Base-by-base conservation (phyloP, 1,284 basidiomycete species). In the Porodaedalea pini region DNA sequence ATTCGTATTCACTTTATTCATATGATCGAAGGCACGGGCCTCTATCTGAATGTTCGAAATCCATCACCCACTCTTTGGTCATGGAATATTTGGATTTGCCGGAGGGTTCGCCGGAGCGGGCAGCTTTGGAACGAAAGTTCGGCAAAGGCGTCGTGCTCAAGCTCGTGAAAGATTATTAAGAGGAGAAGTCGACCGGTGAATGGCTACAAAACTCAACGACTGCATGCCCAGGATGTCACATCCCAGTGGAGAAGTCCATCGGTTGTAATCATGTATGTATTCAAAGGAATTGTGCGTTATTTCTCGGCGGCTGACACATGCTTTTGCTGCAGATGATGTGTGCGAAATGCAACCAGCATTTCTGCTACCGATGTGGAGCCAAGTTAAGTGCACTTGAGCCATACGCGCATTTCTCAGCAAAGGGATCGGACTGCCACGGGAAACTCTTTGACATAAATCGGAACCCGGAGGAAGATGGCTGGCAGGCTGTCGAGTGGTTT, bases 231-330 rank as follows among this genome's bases (percentile, higher is more conserved):
- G 79, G 79, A 13, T 92, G 90, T 69, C 64, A 74, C 4, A 74
- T 88, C 11, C 73, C 77, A 58, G 82, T 91, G n/a, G 83, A 92
- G 70, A 91, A 92, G 71, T 81, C 76, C 17, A 63, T 78, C 51
- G 88, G 90, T 1, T 92, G 88, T 69, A 89, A 89, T 65, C 87
- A 89, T 70, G 86, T 88, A 73, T 54, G 84, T 75, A n/a, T n/a
- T n/a, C 19, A 45, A 32, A 19, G 54, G 32, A 13, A 7, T 47
- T 39, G 49, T 25, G 25, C 8, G 32, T 13, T 34, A 7, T 36
- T 34, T 17, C 4, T 39, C 27, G 13, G 25, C 25, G 10, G 15
- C 45, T 47, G 25, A 47, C 13, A 32, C 51, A 31, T 37, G 23
- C 23, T 15, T 2, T 23, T 54, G n/a, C 17, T 52, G 40, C 61